Evolutionary conservation across 1,284 basidiomycete species (phyloP).

Genomic region (Boletus sp.): DNA sequence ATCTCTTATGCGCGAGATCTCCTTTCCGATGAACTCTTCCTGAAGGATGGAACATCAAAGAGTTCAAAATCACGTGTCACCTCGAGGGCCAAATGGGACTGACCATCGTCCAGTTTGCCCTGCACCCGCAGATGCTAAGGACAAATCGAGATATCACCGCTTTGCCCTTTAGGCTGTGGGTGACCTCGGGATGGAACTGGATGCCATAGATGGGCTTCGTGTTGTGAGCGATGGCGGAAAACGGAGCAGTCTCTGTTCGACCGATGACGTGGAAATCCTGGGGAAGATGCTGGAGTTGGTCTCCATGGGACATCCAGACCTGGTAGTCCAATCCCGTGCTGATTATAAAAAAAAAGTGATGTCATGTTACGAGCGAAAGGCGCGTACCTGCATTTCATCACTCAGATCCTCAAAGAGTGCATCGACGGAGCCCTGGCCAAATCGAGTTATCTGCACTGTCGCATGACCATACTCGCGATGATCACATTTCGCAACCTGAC

Average conservation of each 20-base stretch:
- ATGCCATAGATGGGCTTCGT: conserved; percentile 92
- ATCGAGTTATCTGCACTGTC: conserved; percentile 71
- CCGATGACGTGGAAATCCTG: conserved; percentile 87
- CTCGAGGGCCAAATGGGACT: conserved; percentile 14
- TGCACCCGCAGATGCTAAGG: conserved; percentile 80
- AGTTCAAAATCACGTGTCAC: conserved; percentile 2
- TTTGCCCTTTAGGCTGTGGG: conserved; percentile 88
- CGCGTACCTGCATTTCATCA: conserved; percentile 72
- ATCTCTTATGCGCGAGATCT: conserved; percentile 90
- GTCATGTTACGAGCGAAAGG: not conserved
- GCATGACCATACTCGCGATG: conserved; percentile 97
- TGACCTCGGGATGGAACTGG: conserved; percentile 99
- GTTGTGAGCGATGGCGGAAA: conserved; percentile 90
- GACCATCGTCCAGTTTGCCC: conserved; percentile 93
- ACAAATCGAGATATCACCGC: conserved; percentile 91
- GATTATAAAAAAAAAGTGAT: not conserved
- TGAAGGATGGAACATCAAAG: conserved; percentile 3
- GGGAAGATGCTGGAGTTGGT: conserved; percentile 85
- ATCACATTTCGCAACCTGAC: conserved; percentile 84
- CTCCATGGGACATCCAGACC: conserved; percentile 99
- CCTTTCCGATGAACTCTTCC: conserved; percentile 98
- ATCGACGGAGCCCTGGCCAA: conserved; percentile 61
- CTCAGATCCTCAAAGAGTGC: conserved; percentile 84
- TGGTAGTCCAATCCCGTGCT: conserved; percentile 31
- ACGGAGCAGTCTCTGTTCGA: conserved; percentile 85